Percentiles rank a stretch among this genome's conserved stretches.
Evolutionary conservation across 176 grass and related monocot genomes (phyloP).

Genomic region (bread wheat (Triticum aestivum)): IWGSC_CS_RefSeq_v2.1 NC_057809.1:191906873-191907372

Average conservation of each 20-base stretch:
- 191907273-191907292: conserved; percentile 68
- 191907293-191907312: conserved; percentile 83
- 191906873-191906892: not conserved
- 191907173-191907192: not conserved
- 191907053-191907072: not conserved
- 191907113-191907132: not conserved
- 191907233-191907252: conserved; percentile 2
- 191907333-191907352: conserved; percentile 59
- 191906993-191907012: not conserved
- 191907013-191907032: not conserved
- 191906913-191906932: not conserved
- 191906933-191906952: not conserved
- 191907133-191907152: not conserved
- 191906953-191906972: not conserved
- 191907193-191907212: not conserved
- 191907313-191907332: conserved; percentile 76
- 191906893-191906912: not conserved
- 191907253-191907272: conserved; percentile 54
- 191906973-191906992: not conserved
- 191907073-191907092: not conserved
- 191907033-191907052: not conserved
- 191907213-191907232: conserved; percentile 1
- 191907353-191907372: conserved; percentile 69
- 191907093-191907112: not conserved
- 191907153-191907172: not conserved